Evolutionary conservation across 805 yeast species (phyloP).

Genomic region (Torulaspora indica): DNA sequence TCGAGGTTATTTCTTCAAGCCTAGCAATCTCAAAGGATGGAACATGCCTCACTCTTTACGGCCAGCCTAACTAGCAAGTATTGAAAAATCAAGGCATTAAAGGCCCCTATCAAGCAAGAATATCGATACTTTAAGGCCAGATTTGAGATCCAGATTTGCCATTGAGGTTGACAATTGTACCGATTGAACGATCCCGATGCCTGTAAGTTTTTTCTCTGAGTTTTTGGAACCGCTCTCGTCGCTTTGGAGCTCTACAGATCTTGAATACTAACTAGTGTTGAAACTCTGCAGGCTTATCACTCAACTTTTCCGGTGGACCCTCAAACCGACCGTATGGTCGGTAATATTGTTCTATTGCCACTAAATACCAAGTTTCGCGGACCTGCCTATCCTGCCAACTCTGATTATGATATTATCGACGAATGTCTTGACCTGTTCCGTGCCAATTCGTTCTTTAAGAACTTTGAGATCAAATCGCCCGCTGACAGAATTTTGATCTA

Average conservation of each 20-base stretch:
- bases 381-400: constrained; percentile 75
- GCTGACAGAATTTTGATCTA: constrained; percentile 90
- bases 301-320: constrained; percentile 70
- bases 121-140: too few species aligned
- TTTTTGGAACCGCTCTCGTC: neutral
- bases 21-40: neutral
- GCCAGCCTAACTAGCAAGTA: neutral
- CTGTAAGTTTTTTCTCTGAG: neutral
- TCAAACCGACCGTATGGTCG: constrained; percentile 56
- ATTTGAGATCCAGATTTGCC: neutral
- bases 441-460: constrained; percentile 93
- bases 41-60: constrained; percentile 1
- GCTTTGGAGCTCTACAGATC: neutral
- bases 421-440: constrained; percentile 88
- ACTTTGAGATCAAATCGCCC: constrained; percentile 94
- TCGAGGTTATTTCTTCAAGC: neutral
- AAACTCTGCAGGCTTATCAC: constrained; percentile 54
- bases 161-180: too few species aligned
- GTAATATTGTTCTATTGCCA: constrained; percentile 81
- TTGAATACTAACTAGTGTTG: constrained; percentile 6
- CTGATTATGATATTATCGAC: constrained; percentile 85
- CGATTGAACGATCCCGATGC: neutral
- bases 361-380: constrained; percentile 81
- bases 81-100: constrained; percentile 2
- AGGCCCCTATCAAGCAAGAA: constrained; percentile 4